Evolutionary conservation across 1,284 basidiomycete species (phyloP).

Genomic region (Coniophora puteana): DNA sequence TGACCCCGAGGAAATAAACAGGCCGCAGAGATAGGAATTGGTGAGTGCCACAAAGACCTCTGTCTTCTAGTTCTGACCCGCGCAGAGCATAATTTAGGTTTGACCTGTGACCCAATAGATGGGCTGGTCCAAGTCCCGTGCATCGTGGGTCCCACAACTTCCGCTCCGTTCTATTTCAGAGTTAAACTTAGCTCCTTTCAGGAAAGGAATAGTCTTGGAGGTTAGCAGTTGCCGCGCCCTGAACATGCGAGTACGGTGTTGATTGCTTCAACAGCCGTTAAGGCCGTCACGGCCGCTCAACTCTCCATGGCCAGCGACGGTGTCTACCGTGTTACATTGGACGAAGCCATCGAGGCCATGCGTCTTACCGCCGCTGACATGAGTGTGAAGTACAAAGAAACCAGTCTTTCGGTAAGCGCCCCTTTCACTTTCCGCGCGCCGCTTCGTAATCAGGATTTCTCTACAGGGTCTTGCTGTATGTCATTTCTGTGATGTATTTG

Average conservation of each 20-base stretch:
- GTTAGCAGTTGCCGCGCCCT: constrained; percentile 31
- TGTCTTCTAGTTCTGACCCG: constrained; percentile 2
- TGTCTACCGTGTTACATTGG: constrained; percentile 83
- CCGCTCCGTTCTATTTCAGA: background rate
- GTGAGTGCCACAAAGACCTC: constrained; percentile 36
- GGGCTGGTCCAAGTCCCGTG: constrained; percentile 94
- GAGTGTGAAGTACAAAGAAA: constrained; percentile 92
- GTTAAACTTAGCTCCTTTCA: constrained; percentile 24
- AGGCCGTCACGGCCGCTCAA: constrained; percentile 90
- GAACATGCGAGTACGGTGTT: constrained; percentile 5
- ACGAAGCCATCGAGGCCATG: constrained; percentile 97
- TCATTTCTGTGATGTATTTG: constrained; percentile 1
- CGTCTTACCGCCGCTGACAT: constrained; percentile 85
- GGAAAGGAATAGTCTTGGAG: constrained; percentile 87
- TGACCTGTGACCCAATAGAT: constrained; percentile 92
- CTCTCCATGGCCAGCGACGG: constrained; percentile 90
- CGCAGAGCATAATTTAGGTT: constrained; percentile 79
- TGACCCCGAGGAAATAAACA: constrained; percentile 29
- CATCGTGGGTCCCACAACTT: constrained; percentile 57
- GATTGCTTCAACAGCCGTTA: constrained; percentile 55
- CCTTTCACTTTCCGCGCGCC: constrained; percentile 3
- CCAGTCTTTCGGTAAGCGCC: constrained; percentile 74
- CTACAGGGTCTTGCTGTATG: constrained; percentile 62
- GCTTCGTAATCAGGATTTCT: constrained; percentile 6
- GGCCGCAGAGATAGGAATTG: constrained; percentile 95